Conservation (phyloP, 352 stramenopile species). For the Peronospora tabacina region DNA sequence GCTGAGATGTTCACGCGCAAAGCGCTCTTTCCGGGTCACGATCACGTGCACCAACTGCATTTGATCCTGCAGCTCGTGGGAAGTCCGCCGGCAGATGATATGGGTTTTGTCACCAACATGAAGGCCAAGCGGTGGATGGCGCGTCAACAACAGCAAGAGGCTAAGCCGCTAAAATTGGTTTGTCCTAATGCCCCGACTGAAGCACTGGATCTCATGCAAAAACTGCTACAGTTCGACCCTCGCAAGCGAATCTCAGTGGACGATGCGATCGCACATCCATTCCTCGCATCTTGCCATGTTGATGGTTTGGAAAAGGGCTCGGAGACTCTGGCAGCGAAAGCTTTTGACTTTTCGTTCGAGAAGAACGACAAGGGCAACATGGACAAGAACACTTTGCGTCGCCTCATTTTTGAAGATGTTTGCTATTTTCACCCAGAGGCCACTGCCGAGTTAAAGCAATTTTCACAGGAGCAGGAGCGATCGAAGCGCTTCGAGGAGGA, state of each 20-base stretch:
- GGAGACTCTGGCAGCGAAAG: constrained; percentile 27
- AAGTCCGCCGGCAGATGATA: constrained; percentile 47
- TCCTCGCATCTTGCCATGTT: constrained; percentile 58
- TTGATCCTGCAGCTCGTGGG: constrained; percentile 72
- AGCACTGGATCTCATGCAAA: constrained; percentile 78
- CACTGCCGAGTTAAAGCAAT: constrained; percentile 46
- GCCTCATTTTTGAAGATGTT: constrained; percentile 82
- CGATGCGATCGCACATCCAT: constrained; percentile 69
- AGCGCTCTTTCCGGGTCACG: constrained; percentile 71
- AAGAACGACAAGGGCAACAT: constrained; percentile 46
- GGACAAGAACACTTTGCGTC: constrained; percentile 70
- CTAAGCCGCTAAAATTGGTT: constrained; percentile 39
- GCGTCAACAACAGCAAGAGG: constrained; percentile 56
- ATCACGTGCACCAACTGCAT: constrained; percentile 88
- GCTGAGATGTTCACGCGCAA: constrained; percentile 93
- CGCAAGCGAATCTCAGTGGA: constrained; percentile 60
- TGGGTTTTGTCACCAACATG: constrained; percentile 76
- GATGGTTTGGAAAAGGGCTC: constrained; percentile 38
- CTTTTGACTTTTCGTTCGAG: constrained; percentile 85
- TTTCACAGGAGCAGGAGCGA: constrained; percentile 39
- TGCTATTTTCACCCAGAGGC: constrained; percentile 79
- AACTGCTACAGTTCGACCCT: constrained; percentile 88
- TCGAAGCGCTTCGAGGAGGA: constrained; percentile 28
- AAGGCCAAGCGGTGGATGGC: constrained; percentile 81
- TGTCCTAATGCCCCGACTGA: constrained; percentile 51